Evolutionary conservation across 2,329 filamentous ascomycete genomes (phyloP), one percentile per base, ranked within the genome.

Genomic region (Alternaria ventricosa): DNA sequence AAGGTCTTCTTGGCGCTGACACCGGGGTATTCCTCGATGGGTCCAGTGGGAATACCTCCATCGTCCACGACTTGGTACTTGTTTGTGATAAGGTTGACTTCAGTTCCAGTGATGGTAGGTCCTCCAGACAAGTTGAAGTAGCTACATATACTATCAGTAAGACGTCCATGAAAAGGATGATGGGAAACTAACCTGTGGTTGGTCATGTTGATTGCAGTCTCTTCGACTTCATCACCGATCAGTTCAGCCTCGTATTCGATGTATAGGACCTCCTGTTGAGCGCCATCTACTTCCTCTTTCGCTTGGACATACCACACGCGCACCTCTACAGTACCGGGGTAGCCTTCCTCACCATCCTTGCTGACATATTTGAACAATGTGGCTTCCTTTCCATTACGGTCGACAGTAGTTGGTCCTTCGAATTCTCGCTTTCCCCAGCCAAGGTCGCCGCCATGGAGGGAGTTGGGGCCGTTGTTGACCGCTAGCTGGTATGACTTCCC

Each of bases 231-330:
- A 63, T 88, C 90, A 13, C 78, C 90, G 4, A 93, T 86, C 50
- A 98, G 85, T 79, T 93, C 89, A 20, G 92, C 94, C 84, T 97
- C 92, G 78, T 96, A 98, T 80, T 98, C 96, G 54, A 96, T 92
- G 60, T 90, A 90, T 61, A 98, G 82, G 20, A 96, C 88, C 1
- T 88, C 89, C 67, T 90, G 89, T 65, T 90, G 86, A 64, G 86
- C 87, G 18, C 87, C 88, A 18, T 86, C 83, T 12, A 86, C 82
- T 55, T 86, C 81, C 77, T 93, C 89, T 65, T 88, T 91, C 57
- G 89, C 90, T 0, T 91, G 86, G 0, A 90, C 92, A 80, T 98
- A 99, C 80, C 89, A 89, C 28, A 97, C 89, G 63, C 85, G 89
- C 59, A 89, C 86, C 75, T 94, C 88, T 3, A 98, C 89, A 1